phyloP scores from a whole-genome alignment of 176 grass and related monocot genomes.

The Dactylis glomerata region DNA sequence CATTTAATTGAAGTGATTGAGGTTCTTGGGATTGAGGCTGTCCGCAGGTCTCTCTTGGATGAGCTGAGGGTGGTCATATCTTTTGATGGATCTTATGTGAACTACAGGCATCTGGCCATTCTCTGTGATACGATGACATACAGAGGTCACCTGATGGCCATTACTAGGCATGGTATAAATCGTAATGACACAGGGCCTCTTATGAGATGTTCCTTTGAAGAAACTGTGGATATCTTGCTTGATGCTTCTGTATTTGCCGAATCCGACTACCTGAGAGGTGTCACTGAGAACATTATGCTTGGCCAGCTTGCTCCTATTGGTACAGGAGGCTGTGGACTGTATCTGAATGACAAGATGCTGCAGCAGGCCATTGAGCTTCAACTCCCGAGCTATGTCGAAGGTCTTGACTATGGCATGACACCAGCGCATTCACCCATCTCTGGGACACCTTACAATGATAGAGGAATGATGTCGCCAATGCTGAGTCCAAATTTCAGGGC shows the following conservation, averaged over 20 bases:
- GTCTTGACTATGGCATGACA: conserved; percentile 77
- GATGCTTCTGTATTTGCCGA: conserved; percentile 92
- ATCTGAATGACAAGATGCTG: conserved; percentile 94
- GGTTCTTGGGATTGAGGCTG: conserved; percentile 96
- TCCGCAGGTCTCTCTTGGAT: conserved; percentile 74
- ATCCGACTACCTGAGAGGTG: conserved; percentile 82
- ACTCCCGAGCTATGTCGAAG: conserved; percentile 81
- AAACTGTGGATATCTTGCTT: conserved; percentile 93
- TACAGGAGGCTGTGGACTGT: conserved; percentile 71
- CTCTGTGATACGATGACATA: conserved; percentile 98
- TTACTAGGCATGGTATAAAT: conserved; percentile 93
- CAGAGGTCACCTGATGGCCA: conserved; percentile 91
- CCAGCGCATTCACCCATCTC: conserved; percentile 70
- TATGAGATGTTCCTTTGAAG: conserved; percentile 95
- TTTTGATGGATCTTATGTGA: conserved; percentile 97
- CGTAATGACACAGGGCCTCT: conserved; percentile 88
- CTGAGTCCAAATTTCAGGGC: conserved; percentile 84
- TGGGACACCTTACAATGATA: conserved; percentile 77
- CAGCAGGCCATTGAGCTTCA: conserved; percentile 97
- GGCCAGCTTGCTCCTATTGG: conserved; percentile 93
- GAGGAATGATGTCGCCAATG: conserved; percentile 97
- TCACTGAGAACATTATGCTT: conserved; percentile 97
- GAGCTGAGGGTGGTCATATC: conserved; percentile 96
- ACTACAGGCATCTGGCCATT: conserved; percentile 96
- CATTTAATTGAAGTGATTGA: conserved; percentile 98